A percentile compares a stretch with the other conserved stretches of the same genome.
Evolutionary conservation across 148 eudicot genomes (phyloP).

Genomic region (Chenopodium quinoa): DNA sequence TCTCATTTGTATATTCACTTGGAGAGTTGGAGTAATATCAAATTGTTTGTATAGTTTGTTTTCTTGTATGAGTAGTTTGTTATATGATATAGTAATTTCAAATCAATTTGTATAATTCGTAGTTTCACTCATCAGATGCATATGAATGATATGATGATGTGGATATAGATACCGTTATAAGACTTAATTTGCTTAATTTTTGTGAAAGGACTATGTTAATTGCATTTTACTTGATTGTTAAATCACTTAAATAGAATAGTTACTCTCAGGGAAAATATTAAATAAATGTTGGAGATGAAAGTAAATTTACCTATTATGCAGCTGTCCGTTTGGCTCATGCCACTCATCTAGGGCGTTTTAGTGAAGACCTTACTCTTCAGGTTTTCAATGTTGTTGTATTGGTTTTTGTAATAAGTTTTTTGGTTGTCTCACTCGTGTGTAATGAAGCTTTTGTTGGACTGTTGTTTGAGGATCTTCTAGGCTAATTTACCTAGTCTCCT

Average conservation of each 20-base stretch:
- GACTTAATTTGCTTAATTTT: too few relatives aligned
- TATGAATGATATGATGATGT: too few relatives aligned
- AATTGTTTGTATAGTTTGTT: not conserved
- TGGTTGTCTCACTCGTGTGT: too few relatives aligned
- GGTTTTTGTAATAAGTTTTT: not conserved
- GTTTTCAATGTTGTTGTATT: not conserved
- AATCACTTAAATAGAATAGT: not conserved
- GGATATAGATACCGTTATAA: too few relatives aligned
- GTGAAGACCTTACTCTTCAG: not conserved
- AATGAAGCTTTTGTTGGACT: conserved; percentile 1
- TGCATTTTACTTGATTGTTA: not conserved
- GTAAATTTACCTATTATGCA: not conserved
- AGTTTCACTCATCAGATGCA: too few relatives aligned
- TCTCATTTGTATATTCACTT: not conserved
- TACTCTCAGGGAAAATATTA: not conserved
- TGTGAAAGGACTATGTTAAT: too few relatives aligned
- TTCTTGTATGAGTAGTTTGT: too few relatives aligned
- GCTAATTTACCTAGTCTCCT: not conserved
- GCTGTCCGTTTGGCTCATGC: not conserved
- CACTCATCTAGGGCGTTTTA: not conserved
- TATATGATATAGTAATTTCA: too few relatives aligned
- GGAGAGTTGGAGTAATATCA: not conserved
- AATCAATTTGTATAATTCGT: too few relatives aligned
- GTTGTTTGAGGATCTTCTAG: not conserved
- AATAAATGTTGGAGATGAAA: not conserved